Evolutionary conservation across 768 basidiomycete genomes (phyloP).

Genomic region (Tylopilus felleus): DNA sequence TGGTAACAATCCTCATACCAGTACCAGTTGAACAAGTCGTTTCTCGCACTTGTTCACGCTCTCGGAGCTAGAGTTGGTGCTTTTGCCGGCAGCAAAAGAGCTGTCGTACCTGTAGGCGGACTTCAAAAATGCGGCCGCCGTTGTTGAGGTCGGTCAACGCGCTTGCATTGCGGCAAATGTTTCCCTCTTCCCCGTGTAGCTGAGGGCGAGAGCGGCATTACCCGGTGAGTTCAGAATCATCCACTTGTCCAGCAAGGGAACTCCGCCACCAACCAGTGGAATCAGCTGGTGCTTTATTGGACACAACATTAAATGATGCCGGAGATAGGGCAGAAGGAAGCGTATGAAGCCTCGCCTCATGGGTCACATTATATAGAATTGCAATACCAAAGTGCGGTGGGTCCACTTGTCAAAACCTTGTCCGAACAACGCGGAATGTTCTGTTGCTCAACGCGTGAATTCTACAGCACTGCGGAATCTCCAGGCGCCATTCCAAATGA

Average conservation of each 20-base stretch:
- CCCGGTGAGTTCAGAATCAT: background rate
- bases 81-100: too few species aligned
- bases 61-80: too few species aligned
- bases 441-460: background rate
- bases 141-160: background rate
- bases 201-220: background rate
- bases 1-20: too few species aligned
- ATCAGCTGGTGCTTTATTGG: background rate
- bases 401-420: background rate
- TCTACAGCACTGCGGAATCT: background rate
- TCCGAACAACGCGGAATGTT: background rate
- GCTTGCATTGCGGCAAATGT: background rate
- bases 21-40: too few species aligned
- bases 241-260: background rate
- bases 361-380: background rate
- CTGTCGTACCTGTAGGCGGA: too few species aligned
- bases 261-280: background rate
- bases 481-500: background rate
- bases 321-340: background rate
- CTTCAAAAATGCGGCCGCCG: background rate
- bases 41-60: too few species aligned
- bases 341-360: background rate
- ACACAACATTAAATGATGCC: background rate
- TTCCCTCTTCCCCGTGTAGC: background rate
- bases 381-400: background rate